These are phyloP conservation scores for Sugiyamaella floridensis DNA, from an alignment of 805 yeast species.

Conservation along the genomic window DNA sequence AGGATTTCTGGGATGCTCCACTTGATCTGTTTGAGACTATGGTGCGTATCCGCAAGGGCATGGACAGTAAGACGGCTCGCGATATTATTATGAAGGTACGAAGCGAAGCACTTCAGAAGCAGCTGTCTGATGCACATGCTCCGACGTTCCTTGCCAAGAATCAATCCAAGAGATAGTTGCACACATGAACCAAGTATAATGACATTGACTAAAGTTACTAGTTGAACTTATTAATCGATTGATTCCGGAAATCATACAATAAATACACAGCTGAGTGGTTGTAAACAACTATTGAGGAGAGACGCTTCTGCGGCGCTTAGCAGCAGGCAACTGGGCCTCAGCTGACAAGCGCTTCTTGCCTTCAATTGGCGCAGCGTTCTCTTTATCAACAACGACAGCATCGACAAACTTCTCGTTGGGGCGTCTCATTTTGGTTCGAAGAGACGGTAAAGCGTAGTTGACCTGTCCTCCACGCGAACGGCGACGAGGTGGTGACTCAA, in stretches of 20 bases:
- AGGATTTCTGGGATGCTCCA: conserved; percentile 71
- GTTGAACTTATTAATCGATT: not conserved
- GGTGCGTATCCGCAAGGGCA: conserved; percentile 38
- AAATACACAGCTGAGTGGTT: not conserved
- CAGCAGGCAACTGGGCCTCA: not conserved
- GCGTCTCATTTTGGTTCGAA: conserved; percentile 63
- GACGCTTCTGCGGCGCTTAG: not conserved
- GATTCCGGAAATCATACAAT: not conserved
- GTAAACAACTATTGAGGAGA: not conserved
- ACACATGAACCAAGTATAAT: too few species aligned
- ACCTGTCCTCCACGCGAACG: conserved; percentile 49
- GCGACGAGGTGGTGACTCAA: conserved; percentile 21
- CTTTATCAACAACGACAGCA: conserved; percentile 40
- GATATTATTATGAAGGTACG: conserved; percentile 29
- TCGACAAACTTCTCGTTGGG: conserved; percentile 52
- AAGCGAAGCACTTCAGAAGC: conserved; percentile 16
- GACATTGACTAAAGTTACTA: too few species aligned
- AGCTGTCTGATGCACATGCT: conserved; percentile 8
- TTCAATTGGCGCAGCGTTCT: conserved; percentile 2
- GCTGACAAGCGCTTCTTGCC: not conserved
- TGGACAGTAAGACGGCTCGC: conserved; percentile 28
- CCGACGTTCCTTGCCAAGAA: conserved; percentile 14
- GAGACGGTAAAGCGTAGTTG: conserved; percentile 61
- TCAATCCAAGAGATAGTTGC: not conserved
- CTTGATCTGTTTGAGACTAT: conserved; percentile 60